Conservation (phyloP, 108 stramenopile species). For the Nannochloropsis salina region DNA sequence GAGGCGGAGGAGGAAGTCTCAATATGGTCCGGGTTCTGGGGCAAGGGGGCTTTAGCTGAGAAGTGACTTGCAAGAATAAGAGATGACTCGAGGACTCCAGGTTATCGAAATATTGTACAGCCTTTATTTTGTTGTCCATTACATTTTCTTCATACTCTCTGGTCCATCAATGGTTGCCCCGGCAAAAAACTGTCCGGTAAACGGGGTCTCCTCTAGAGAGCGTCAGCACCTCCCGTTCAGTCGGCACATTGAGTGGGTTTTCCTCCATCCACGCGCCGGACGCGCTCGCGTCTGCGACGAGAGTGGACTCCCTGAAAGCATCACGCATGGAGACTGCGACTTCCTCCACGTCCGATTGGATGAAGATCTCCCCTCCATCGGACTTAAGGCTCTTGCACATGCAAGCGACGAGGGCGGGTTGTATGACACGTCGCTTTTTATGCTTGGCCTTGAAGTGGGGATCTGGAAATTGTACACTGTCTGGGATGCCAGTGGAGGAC, state of each 20-base stretch:
- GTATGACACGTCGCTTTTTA: background rate
- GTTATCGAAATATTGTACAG: too few species aligned
- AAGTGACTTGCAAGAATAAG: too few species aligned
- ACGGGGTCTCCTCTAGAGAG: background rate
- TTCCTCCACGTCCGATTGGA: background rate
- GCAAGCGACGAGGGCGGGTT: background rate
- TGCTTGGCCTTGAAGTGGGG: slow-evolving; percentile 15
- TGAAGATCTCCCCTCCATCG: background rate
- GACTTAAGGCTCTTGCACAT: background rate
- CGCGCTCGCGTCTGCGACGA: background rate
- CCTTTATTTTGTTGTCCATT: too few species aligned
- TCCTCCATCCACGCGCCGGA: slow-evolving; percentile 4
- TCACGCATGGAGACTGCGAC: background rate
- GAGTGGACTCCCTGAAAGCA: background rate
- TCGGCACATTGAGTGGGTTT: background rate
- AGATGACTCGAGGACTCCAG: too few species aligned
- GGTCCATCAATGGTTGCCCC: too few species aligned
- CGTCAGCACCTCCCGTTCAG: slow-evolving; percentile 14
- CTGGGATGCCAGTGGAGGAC: background rate
- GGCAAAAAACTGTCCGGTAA: slow-evolving; percentile 9
- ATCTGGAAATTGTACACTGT: slow-evolving; percentile 1
- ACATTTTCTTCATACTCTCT: too few species aligned
- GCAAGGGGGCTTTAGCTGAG: background rate
- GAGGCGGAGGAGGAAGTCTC: background rate
- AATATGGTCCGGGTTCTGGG: background rate